Conservation (phyloP, 805 yeast species). For the Starmerella kuoi region DNA sequence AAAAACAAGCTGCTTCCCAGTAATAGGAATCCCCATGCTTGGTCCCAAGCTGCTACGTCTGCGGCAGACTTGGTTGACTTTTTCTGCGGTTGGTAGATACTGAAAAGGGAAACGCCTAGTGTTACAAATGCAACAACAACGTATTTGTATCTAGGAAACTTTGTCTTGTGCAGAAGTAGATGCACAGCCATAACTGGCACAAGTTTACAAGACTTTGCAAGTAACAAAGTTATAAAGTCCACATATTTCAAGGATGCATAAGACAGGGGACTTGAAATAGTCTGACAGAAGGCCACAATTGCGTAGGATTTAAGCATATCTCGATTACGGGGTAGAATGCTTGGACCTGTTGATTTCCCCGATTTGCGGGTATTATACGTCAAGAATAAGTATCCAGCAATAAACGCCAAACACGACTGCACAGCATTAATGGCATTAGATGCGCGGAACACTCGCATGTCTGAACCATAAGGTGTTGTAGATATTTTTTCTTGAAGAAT, state of each 20-base stretch:
- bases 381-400: constrained; percentile 55
- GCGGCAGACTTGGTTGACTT: constrained; percentile 22
- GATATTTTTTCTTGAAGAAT: constrained; percentile 80
- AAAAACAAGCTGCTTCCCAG: constrained; percentile 53
- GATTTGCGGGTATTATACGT: constrained; percentile 12
- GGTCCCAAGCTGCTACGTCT: constrained; percentile 26
- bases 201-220: constrained; percentile 87
- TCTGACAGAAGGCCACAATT: constrained; percentile 42
- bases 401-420: constrained; percentile 62
- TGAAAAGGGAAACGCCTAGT: constrained; percentile 68
- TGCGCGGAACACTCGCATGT: constrained; percentile 47
- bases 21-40: constrained; percentile 46
- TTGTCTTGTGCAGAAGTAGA: constrained; percentile 50
- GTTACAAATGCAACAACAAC: constrained; percentile 70
- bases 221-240: constrained; percentile 68
- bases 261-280: constrained; percentile 73
- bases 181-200: constrained; percentile 91
- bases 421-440: constrained; percentile 66
- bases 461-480: constrained; percentile 56
- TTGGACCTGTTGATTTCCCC: constrained; percentile 23
- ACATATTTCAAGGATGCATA: constrained; percentile 68
- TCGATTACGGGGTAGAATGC: constrained; percentile 15
- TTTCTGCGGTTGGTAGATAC: constrained; percentile 33
- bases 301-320: constrained; percentile 20
- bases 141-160: constrained; percentile 66